Conservation (phyloP, 1,284 basidiomycete species). For the Pseudozyma hubeiensis region DNA sequence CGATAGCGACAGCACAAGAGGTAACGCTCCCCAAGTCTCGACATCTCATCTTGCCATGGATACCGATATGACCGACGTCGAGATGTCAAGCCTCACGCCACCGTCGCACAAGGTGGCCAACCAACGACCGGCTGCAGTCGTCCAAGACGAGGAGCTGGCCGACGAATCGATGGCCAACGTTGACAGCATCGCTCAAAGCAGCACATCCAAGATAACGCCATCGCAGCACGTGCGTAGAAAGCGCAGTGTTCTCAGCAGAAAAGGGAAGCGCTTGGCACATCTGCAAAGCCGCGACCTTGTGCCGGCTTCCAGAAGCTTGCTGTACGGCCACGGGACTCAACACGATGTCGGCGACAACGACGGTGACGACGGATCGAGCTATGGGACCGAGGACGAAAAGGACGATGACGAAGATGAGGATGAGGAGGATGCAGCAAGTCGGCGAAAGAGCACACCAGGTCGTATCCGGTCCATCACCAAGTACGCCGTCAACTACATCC, state of each 20-base stretch:
- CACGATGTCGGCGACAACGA: conserved; percentile 7
- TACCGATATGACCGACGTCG: conserved; percentile 43
- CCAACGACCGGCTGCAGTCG: conserved; percentile 3
- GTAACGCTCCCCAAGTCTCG: conserved; percentile 14
- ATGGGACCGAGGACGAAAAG: conserved; percentile 20
- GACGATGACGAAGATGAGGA: conserved; percentile 23
- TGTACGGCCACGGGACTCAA: not conserved
- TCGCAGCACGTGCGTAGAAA: conserved; percentile 29
- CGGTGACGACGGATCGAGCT: conserved; percentile 15
- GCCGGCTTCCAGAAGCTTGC: conserved; percentile 11
- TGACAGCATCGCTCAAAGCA: conserved; percentile 8
- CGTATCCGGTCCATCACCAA: conserved; percentile 51
- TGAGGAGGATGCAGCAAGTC: not conserved
- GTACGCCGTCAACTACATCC: conserved; percentile 51
- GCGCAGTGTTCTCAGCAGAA: conserved; percentile 45
- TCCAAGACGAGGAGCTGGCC: conserved; percentile 20
- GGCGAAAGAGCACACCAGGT: conserved; percentile 24
- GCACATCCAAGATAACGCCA: conserved; percentile 2
- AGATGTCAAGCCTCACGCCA: conserved; percentile 52
- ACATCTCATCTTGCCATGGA: conserved; percentile 16
- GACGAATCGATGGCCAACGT: conserved; percentile 36
- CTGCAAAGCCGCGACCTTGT: conserved; percentile 41
- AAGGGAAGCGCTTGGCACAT: conserved; percentile 46
- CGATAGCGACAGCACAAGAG: conserved; percentile 8
- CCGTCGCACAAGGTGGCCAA: conserved; percentile 28